Base-by-base conservation (phyloP, 169 alveolate species). In the Plasmodium reichenowi region DNA sequence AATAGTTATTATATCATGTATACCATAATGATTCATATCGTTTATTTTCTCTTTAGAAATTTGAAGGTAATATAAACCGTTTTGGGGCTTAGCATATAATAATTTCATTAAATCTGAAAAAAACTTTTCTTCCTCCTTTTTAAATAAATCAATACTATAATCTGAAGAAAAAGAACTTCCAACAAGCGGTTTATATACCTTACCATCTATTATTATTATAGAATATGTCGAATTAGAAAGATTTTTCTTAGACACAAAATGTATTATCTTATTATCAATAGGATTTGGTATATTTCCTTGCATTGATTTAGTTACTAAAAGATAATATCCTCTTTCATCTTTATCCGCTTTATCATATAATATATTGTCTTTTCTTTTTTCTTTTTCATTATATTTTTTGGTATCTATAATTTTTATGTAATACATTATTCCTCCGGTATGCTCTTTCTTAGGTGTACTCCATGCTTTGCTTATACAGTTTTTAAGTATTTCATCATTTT, bases 381-480 rank as follows among this genome's bases (percentile, higher is more conserved):
- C 38, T 12, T 12, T 58, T 58, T 17, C 24, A 58, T 58, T 8
- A 17, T n/a, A 17, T 17, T 20, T 63, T 24, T 63, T 26, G 2
- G 3, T 26, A 63, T 63, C 60, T 15, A 12, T 54, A 8, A 74
- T 38, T 59, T 74, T 70, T 26, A 74, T 72, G 20, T 24, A 20
- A 59, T 32, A 74, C 45, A 32, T 58, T 20, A 32, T 58, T 20
- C 17, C 32, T 4, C 17, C n/a, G 3, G 0, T 26, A 20, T 48
- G 38, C 6, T 32, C 72, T 22, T 74, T 74, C 2, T 4, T 38
- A 38, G 47, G 10, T 74, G 59, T 26, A 20, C 60, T 32, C 71
- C 71, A 74, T 45, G 71, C 88, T n/a, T 74, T n/a, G 56, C 9
- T 58, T 58, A 74, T 74, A 64, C 88, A 74, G n/a, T n/a, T 9